A percentile compares a stretch with the other conserved stretches of the same genome.
phyloP scores from a whole-genome alignment of 768 basidiomycete species.

The Melanogaster broomeanus region DNA sequence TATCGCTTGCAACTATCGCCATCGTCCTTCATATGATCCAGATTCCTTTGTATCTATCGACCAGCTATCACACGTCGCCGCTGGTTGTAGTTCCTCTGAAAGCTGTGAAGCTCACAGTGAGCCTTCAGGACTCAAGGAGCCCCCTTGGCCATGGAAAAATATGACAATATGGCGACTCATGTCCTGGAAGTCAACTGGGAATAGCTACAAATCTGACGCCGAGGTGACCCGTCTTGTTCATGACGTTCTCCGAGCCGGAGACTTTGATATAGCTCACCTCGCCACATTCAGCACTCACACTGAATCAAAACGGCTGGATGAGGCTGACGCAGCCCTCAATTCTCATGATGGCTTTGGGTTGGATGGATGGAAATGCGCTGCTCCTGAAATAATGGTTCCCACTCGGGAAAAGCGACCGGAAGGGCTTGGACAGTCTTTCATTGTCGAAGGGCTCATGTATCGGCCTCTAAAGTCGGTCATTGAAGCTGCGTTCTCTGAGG shows the following conservation, averaged over 20 bases:
- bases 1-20: too few relatives aligned
- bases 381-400: constrained; percentile 27
- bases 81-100: neutral
- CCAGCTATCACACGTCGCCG: neutral
- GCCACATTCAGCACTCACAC: too few relatives aligned
- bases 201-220: neutral
- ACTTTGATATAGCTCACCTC: too few relatives aligned
- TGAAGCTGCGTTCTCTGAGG: constrained; percentile 5
- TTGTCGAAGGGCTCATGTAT: constrained; percentile 28
- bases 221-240: neutral
- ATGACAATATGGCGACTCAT: constrained; percentile 13
- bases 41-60: neutral
- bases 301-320: too few relatives aligned
- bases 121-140: neutral
- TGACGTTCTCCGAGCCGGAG: neutral
- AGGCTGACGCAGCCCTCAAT: neutral
- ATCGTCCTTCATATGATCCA: constrained; percentile 6
- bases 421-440: constrained; percentile 18
- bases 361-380: constrained; percentile 7
- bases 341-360: too few relatives aligned
- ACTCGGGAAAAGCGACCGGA: constrained; percentile 14
- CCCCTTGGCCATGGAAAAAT: constrained; percentile 16
- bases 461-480: constrained; percentile 18
- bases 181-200: constrained; percentile 8
- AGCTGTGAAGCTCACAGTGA: neutral